A percentile compares a stretch with the other conserved stretches of the same genome.
phyloP scores from a whole-genome alignment of 2,329 filamentous ascomycete species.

The Fusarium sp. region DNA sequence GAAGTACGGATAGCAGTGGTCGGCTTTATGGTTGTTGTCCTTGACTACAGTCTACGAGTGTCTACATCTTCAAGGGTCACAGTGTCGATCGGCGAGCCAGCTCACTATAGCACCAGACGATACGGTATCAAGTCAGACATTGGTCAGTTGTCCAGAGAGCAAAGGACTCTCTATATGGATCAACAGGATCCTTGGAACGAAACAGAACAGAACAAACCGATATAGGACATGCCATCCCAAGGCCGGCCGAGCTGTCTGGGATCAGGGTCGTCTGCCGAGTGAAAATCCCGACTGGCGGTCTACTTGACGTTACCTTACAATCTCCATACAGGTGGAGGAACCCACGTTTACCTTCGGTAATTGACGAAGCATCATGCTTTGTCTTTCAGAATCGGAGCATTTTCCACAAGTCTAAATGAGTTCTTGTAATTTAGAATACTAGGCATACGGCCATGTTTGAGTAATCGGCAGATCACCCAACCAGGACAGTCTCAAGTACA shows the following conservation, averaged over 20 bases:
- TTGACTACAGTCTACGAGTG: slow-evolving; percentile 1
- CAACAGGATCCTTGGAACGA: slow-evolving; percentile 10
- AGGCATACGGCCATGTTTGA: slow-evolving; percentile 7
- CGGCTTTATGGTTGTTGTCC: neutral
- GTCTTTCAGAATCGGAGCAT: slow-evolving; percentile 25
- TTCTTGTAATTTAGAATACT: slow-evolving; percentile 5
- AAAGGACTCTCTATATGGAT: slow-evolving; percentile 12
- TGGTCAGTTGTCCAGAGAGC: slow-evolving; percentile 22
- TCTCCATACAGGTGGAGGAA: slow-evolving; percentile 26
- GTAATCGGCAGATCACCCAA: slow-evolving; percentile 2
- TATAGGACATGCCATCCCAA: neutral
- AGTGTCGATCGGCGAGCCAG: slow-evolving; percentile 26
- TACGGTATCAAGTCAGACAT: slow-evolving; percentile 29
- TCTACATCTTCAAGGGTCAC: slow-evolving; percentile 24
- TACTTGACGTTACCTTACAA: slow-evolving; percentile 25
- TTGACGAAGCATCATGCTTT: slow-evolving; percentile 18
- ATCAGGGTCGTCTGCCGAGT: slow-evolving; percentile 33
- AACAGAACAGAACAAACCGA: slow-evolving; percentile 11
- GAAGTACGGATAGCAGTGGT: neutral
- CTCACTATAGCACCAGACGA: slow-evolving; percentile 12
- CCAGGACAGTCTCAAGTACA: slow-evolving; percentile 1
- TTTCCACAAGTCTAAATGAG: slow-evolving; percentile 17
- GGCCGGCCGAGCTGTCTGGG: slow-evolving; percentile 18
- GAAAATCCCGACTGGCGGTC: slow-evolving; percentile 40
- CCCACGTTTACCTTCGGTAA: slow-evolving; percentile 24